Percentiles rank a stretch among this genome's conserved stretches.
Evolutionary conservation across 495 filamentous ascomycete genomes (phyloP).

Genomic region (Aspergillus conjunctus): DNA sequence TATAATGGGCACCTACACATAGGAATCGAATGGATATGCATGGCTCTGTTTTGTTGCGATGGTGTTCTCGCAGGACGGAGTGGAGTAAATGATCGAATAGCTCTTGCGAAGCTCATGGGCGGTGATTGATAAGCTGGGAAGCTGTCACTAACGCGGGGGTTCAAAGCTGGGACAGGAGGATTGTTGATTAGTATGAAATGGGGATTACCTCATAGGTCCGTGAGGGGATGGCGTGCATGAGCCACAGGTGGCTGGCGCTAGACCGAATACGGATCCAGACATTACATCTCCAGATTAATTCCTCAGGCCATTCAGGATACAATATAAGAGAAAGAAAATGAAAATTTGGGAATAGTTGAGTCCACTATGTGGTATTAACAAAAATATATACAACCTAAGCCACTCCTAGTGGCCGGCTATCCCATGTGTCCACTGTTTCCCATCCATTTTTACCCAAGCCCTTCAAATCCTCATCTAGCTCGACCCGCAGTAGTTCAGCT

Average conservation of each 20-base stretch:
- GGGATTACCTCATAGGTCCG: constrained; percentile 27
- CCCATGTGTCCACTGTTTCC: constrained; percentile 36
- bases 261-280: not conserved
- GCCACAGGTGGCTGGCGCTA: constrained; percentile 13
- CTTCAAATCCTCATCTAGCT: constrained; percentile 23
- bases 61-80: constrained; percentile 11
- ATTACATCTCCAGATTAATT: not conserved
- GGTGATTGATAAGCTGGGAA: constrained; percentile 9
- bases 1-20: constrained; percentile 74
- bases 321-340: not conserved
- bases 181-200: constrained; percentile 8
- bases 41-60: constrained; percentile 46
- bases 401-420: constrained; percentile 40
- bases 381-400: constrained; percentile 20
- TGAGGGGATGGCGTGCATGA: constrained; percentile 1
- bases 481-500: not conserved
- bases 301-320: not conserved
- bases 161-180: not conserved
- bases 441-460: constrained; percentile 38
- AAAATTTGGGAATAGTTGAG: not conserved
- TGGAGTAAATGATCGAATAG: constrained; percentile 20
- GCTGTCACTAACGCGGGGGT: constrained; percentile 8
- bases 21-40: constrained; percentile 97
- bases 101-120: constrained; percentile 38
- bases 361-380: not conserved